Evolutionary conservation across 768 basidiomycete genomes (phyloP).

Genomic region (Peribolospora kevripleyi): DNA sequence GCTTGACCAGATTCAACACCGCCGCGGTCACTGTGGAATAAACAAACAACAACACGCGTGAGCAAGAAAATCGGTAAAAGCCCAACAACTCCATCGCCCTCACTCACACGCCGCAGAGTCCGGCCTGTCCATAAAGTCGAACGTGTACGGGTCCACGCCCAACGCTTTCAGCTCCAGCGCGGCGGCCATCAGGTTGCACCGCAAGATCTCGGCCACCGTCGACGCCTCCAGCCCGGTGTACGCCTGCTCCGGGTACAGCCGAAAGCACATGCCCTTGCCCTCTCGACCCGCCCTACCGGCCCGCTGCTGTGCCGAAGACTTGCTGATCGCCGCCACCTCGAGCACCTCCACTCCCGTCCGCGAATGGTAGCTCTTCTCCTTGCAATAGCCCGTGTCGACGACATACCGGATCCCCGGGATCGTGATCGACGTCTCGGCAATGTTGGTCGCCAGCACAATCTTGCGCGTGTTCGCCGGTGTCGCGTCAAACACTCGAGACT

Average conservation of each 20-base stretch:
- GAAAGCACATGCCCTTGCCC: slow-evolving; percentile 64
- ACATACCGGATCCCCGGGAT: slow-evolving; percentile 90
- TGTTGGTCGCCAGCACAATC: slow-evolving; percentile 88
- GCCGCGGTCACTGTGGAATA: slow-evolving; percentile 13
- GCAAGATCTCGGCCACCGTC: slow-evolving; percentile 68
- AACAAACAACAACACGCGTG: not conserved
- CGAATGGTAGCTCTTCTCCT: slow-evolving; percentile 54
- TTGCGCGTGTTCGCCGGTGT: slow-evolving; percentile 49
- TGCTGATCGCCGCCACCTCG: slow-evolving; percentile 53
- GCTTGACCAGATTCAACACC: slow-evolving; percentile 34
- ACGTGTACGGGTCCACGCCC: slow-evolving; percentile 26
- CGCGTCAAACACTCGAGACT: slow-evolving; percentile 48
- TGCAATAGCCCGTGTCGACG: slow-evolving; percentile 85
- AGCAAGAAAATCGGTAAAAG: not conserved
- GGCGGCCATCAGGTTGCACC: slow-evolving; percentile 59
- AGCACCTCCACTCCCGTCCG: slow-evolving; percentile 66
- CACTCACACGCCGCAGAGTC: slow-evolving; percentile 47
- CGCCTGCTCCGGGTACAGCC: slow-evolving; percentile 65
- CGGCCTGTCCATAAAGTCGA: slow-evolving; percentile 76
- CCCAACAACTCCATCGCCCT: not conserved
- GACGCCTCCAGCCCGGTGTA: slow-evolving; percentile 42
- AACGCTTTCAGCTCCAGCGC: slow-evolving; percentile 68
- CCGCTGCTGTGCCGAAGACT: slow-evolving; percentile 65
- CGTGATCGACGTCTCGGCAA: slow-evolving; percentile 93
- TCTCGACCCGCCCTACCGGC: slow-evolving; percentile 91